Base-by-base conservation (phyloP, 2,329 filamentous ascomycete genomes). In the Talaromyces sp. region DNA sequence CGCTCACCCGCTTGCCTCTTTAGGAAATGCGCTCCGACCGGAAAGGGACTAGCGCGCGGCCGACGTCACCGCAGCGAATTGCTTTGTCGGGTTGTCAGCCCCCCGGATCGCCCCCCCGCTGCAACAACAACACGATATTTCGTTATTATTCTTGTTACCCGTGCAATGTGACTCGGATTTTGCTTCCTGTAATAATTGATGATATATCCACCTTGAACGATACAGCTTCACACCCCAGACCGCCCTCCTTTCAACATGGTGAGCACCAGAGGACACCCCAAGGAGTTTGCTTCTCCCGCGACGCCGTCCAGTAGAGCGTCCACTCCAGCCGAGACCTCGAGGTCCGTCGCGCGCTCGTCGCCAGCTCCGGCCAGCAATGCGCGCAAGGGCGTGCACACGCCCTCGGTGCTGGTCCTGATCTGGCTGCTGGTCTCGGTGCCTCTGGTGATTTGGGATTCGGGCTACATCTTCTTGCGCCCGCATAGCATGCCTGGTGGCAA, bases 391-490 rank as follows among this genome's bases (percentile, higher is more conserved):
- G 78, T 82, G 11, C 87, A 90, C 70, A 85, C 82, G 0, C 84
- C 85, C 3, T 84, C 84, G 13, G 82, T 82, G 57, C 70, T 86
- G 13, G 80, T 85, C 25, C 82, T 91, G 51, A 66, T 86, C 65
- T 96, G 92, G 92, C 81, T 96, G 28, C 75, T 82, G 62, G 65
- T 93, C 64, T 92, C 90, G 22, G 77, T 95, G 17, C 91, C 90
- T 1, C 82, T 96, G 63, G 91, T 96, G 55, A 71, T 85, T 57
- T 96, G 92, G 92, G 92, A 96, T 77, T 85, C 84, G 32, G 79
- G 81, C 62, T 96, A 96, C 78, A 86, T 96, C 44, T 80, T 96
- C 54, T 79, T 90, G 59, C 90, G 92, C 22, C 92, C 92, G 32
- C 85, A 88, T 74, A 90, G 87, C 61, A 95, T 96, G 90, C 85